A percentile compares a stretch with the other conserved stretches of the same genome.
phyloP scores from a whole-genome alignment of 257 asterid species.

The Fraxinus anomala region DNA sequence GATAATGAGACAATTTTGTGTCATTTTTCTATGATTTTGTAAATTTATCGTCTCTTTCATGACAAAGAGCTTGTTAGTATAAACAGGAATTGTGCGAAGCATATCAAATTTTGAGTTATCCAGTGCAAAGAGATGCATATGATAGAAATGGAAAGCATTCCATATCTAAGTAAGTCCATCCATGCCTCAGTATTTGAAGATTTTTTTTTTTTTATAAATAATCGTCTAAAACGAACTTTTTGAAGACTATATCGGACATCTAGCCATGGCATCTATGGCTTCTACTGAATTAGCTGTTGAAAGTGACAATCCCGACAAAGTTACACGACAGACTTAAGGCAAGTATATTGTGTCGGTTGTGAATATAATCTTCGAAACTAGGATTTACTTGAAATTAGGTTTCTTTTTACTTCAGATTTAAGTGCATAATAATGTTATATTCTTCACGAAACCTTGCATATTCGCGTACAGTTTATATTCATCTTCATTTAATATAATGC shows the following conservation, averaged over 20 bases:
- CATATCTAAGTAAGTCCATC: slow-evolving; percentile 58
- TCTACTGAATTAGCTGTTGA: slow-evolving; percentile 60
- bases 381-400: neutral
- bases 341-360: slow-evolving; percentile 11
- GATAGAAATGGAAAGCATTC: slow-evolving; percentile 75
- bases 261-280: slow-evolving; percentile 86
- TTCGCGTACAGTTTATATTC: neutral
- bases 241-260: slow-evolving; percentile 82
- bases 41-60: neutral
- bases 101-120: slow-evolving; percentile 86
- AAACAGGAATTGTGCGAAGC: slow-evolving; percentile 81
- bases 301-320: slow-evolving; percentile 53
- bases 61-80: slow-evolving; percentile 14
- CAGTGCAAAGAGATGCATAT: slow-evolving; percentile 69
- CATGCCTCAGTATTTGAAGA: neutral
- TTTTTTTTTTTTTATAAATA: neutral
- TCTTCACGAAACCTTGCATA: neutral
- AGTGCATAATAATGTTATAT: neutral
- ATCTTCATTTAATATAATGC: neutral
- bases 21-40: neutral
- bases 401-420: neutral
- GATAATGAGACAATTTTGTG: neutral
- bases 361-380: slow-evolving; percentile 17
- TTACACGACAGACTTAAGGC: slow-evolving; percentile 78
- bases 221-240: slow-evolving; percentile 52